Base-by-base conservation (phyloP, 2,329 filamentous ascomycete species). In the Pseudocercospora musae region DNA sequence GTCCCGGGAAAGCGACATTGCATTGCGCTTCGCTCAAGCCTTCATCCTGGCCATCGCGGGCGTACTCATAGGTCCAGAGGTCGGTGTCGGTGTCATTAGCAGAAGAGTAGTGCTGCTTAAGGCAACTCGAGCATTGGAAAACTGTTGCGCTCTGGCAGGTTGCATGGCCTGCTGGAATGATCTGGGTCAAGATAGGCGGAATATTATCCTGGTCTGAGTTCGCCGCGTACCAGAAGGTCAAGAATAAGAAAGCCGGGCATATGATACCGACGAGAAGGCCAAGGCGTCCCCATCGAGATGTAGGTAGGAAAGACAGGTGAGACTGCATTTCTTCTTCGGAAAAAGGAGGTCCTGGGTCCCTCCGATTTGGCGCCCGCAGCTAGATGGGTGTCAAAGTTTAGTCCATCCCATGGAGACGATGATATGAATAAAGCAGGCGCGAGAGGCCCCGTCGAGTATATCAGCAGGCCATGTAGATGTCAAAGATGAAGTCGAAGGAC, bases 1-100 rank as follows among this genome's bases (percentile, higher is more conserved):
- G 67, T 6, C 69, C 61, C 5, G 73, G 73, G 52, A 75, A 75
- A 7, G 73, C 70, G 13, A 62, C 58, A 31, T 66, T 42, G 52
- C 73, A 75, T 63, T 74, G 72, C 15, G 48, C 44, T 6, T 66
- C 71, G 18, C 42, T 40, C 7, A 70, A 27, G 0, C 63, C 66
- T 37, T 62, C 66, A 40, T 69, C 58, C 20, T 58, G 40, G 15
- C 54, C 63, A 50, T 69, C 65, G 48, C 65, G 55, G 1, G 42
- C 44, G 21, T 64, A 67, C 9, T 64, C 33, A 44, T 56, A 69
- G 8, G 23, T 49, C 67, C 67, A 69, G 21, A 56, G 27, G 2
- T 59, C 59, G n/a, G 29, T 10, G 9, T 61, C 55, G 31, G 61
- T 65, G 18, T 60, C 25, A 27, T 69, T 67, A 23, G 33, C 40